Percentiles rank a stretch among this genome's conserved stretches.
phyloP scores from a whole-genome alignment of 1,284 basidiomycete species.

The Leccinum glutinopallens region DNA sequence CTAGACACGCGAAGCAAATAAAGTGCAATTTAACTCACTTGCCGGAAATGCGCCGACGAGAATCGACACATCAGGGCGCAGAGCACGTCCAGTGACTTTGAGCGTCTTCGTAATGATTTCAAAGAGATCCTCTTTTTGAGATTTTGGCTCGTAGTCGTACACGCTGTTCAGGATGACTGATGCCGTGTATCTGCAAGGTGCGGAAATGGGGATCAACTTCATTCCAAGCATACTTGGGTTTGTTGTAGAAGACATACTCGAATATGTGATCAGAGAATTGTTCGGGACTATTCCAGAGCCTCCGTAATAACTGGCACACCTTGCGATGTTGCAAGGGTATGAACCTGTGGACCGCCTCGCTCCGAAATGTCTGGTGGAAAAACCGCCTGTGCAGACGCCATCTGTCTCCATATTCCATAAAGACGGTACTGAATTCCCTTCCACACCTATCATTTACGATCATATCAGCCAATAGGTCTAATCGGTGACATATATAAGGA shows the following conservation, averaged over 20 bases:
- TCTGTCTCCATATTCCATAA: slow-evolving; percentile 41
- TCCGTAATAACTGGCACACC: slow-evolving; percentile 36
- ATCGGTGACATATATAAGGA: neutral
- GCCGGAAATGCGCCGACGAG: slow-evolving; percentile 27
- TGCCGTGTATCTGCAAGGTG: slow-evolving; percentile 25
- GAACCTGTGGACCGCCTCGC: slow-evolving; percentile 30
- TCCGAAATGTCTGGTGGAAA: slow-evolving; percentile 40
- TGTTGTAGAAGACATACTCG: slow-evolving; percentile 17
- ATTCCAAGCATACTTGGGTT: neutral
- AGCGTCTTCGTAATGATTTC: slow-evolving; percentile 13
- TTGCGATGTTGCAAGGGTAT: slow-evolving; percentile 36
- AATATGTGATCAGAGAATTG: slow-evolving; percentile 34
- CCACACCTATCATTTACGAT: slow-evolving; percentile 40
- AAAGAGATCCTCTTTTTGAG: slow-evolving; percentile 20
- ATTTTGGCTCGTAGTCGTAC: slow-evolving; percentile 30
- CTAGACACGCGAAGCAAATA: neutral
- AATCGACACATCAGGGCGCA: slow-evolving; percentile 28
- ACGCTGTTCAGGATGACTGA: slow-evolving; percentile 31
- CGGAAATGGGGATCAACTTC: neutral
- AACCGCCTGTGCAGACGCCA: slow-evolving; percentile 46
- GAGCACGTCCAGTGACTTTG: slow-evolving; percentile 12
- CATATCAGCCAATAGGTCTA: slow-evolving; percentile 14
- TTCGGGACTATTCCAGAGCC: slow-evolving; percentile 34
- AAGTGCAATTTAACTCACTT: slow-evolving; percentile 14
- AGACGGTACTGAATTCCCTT: slow-evolving; percentile 37